phyloP scores from a whole-genome alignment of 192 early-diverging fungal species.

The Endogone sp. region DNA sequence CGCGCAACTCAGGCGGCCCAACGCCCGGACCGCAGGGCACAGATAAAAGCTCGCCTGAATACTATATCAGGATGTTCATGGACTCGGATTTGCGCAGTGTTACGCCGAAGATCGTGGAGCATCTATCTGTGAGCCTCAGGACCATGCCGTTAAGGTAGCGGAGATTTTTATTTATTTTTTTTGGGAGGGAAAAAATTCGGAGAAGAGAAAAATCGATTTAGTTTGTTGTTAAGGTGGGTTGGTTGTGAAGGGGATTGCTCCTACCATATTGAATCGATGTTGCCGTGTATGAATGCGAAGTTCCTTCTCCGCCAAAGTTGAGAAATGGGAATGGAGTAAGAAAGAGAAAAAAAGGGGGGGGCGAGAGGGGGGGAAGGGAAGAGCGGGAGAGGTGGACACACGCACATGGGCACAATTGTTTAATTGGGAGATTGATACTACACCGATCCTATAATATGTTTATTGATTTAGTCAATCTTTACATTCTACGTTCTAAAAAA shows the following conservation, averaged over 20 bases:
- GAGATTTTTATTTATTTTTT: background rate
- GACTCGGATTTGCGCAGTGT: slow-evolving; percentile 46
- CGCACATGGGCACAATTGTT: too few species aligned
- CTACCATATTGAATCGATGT: too few species aligned
- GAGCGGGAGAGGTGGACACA: too few species aligned
- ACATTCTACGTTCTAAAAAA: background rate
- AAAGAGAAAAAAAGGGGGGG: too few species aligned
- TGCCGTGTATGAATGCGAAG: too few species aligned
- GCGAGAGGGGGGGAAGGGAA: too few species aligned
- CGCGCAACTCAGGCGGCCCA: slow-evolving; percentile 6
- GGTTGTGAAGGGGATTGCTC: too few species aligned
- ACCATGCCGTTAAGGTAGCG: slow-evolving; percentile 50
- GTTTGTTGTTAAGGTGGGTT: background rate
- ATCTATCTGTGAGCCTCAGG: slow-evolving; percentile 49
- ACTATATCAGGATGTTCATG: slow-evolving; percentile 49
- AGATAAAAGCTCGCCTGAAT: slow-evolving; percentile 53
- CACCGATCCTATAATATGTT: too few species aligned
- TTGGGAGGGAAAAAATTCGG: background rate
- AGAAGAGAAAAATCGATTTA: background rate
- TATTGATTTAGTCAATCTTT: too few species aligned
- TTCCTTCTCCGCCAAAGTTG: too few species aligned
- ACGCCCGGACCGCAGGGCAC: slow-evolving; percentile 18
- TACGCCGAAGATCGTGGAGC: slow-evolving; percentile 41
- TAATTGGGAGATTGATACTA: too few species aligned
- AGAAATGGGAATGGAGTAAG: too few species aligned